Base-by-base conservation (phyloP, 2,329 filamentous ascomycete species). In the Bretziella fagacearum region DNA sequence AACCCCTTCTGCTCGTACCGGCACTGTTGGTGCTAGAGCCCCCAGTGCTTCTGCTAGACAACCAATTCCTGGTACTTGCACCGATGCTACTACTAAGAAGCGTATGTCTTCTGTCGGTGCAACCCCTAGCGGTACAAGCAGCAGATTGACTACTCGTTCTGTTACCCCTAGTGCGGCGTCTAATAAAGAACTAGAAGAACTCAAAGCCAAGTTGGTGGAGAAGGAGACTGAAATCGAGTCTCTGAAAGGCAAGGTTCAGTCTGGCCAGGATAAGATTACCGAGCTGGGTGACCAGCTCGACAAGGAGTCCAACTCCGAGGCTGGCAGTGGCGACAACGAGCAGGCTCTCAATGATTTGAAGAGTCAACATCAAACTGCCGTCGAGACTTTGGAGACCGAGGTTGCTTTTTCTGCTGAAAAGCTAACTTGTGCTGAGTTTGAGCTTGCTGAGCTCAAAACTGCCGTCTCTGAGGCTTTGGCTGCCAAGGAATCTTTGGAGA, bases 131-230 rank as follows among this genome's bases (percentile, higher is more conserved):
- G 56, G 65, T 3, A 52, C 63, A 2, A 48, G 64, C 45, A 67
- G 71, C 52, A 48, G 49, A 51, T 45, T 65, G 67, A 22, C 56
- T 22, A 44, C 37, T 23, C 48, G 48, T 4, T 51, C 49, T 10
- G 49, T 48, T 13, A 55, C 64, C 13, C 57, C 57, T 7, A 58
- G 61, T 15, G 61, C 62, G 35, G 58, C 64, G 27, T 63, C 66
- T 6, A 57, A 67, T 17, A 77, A 74, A 60, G 73, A 75, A 55
- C 62, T 73, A 3, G 74, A 79, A 43, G 69, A 74, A 39, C 64
- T 80, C 36, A 79, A 74, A 62, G 59, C 64, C 6, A 77, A 77
- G 59, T 63, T 80, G 18, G 63, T 65, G 3, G 66, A 72, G 26
- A 74, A 72, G 52, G 73, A 79, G 55, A 58, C 66, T 5, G 71